Base-by-base conservation (phyloP, 805 yeast species). In the Nakazawaea siamensis region DNA sequence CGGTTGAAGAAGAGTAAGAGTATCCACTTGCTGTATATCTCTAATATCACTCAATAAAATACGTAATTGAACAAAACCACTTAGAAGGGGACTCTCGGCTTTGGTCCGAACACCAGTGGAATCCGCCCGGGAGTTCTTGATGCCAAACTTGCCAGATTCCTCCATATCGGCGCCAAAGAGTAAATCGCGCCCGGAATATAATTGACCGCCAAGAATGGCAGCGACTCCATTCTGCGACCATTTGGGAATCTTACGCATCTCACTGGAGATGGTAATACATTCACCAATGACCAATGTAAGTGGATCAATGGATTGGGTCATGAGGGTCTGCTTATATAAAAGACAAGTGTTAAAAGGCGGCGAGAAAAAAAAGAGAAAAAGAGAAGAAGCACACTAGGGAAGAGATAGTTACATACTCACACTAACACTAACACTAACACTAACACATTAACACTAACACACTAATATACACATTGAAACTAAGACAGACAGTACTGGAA, bases 201-300 rank as follows among this genome's bases (percentile, higher is more conserved):
- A 52, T 35, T 58, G 62, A 27, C 82, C 77, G 2, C 92, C 82
- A 29, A 90, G 63, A n/a, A 35, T 23, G 5, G 94, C 85, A 8
- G 96, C 90, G 25, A 88, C 92, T 2, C 87, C 85, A 5, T 80
- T 69, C 33, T 80, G 81, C 27, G 81, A 72, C 45, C 81, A 80
- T 43, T 83, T 75, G 51, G 87, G 73, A 43, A 83, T 69, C 51
- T 86, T 87, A 37, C 97, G 68, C 94, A 92, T 86, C 16, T 92
- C 87, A 14, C 94, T 79, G 14, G 90, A 75, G 34, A 92, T 72
- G 38, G 79, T 69, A 50, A 85, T 81, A 55, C 96, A 86, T 61
- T 92, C 97, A 51, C 83, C 82, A 41, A 86, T 77, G 44, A 86
- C 81, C 46, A 90, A 74, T 2, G 94, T 81, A 37, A 80, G 70